Evolutionary conservation across 2,329 filamentous ascomycete species (phyloP).

Genomic region (Fusarium verticillioides): DNA sequence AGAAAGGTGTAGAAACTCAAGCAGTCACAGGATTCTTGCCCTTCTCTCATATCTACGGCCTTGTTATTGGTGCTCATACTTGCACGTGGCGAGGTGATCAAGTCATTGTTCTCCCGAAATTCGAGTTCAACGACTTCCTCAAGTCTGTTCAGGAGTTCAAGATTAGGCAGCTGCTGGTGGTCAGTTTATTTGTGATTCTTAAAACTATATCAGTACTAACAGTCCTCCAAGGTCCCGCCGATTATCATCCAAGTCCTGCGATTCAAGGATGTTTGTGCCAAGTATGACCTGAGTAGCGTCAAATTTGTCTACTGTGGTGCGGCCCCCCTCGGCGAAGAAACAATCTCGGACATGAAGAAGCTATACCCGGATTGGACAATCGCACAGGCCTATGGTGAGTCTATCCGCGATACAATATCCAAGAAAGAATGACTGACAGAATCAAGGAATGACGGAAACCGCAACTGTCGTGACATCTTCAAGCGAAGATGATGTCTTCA

Average conservation of each 20-base stretch:
- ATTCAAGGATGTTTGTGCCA: slow-evolving; percentile 4
- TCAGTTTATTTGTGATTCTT: rapidly evolving
- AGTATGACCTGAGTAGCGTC: slow-evolving; percentile 28
- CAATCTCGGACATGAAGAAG: slow-evolving; percentile 68
- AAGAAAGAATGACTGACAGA: not conserved
- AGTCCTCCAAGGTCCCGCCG: not conserved
- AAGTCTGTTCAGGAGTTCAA: slow-evolving; percentile 7
- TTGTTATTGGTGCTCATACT: slow-evolving; percentile 76
- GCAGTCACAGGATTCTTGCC: slow-evolving; percentile 74
- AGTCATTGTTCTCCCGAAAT: slow-evolving; percentile 79
- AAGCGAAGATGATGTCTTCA: slow-evolving; percentile 67
- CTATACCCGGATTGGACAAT: slow-evolving; percentile 73
- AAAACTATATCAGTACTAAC: rapidly evolving
- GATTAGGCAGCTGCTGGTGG: slow-evolving; percentile 28
- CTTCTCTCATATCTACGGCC: slow-evolving; percentile 83
- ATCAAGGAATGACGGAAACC: slow-evolving; percentile 56
- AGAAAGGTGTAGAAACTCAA: slow-evolving; percentile 53
- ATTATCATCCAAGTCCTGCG: slow-evolving; percentile 24
- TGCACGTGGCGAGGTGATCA: slow-evolving; percentile 78
- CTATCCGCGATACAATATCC: slow-evolving; percentile 55
- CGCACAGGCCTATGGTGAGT: slow-evolving; percentile 76
- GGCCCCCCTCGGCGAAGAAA: slow-evolving; percentile 77
- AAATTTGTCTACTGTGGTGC: slow-evolving; percentile 53
- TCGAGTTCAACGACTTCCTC: slow-evolving; percentile 74
- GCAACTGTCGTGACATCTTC: slow-evolving; percentile 48